Evolutionary conservation across 1,284 basidiomycete species (phyloP).

Genomic region (Puccinia coronata): DNA sequence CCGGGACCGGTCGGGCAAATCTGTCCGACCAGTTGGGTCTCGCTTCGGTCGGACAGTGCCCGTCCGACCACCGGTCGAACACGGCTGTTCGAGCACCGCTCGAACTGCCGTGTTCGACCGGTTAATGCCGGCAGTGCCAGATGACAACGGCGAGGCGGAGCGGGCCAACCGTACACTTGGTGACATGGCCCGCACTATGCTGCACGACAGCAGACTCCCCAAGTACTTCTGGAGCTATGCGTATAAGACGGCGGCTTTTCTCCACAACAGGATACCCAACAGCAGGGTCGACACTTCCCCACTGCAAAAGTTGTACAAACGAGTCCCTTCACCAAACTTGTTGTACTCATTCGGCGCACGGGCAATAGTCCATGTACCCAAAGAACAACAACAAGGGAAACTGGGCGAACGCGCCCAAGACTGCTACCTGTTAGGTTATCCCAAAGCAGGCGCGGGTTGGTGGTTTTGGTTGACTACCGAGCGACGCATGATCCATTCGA

Average conservation of each 20-base stretch:
- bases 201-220: neutral
- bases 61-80: too few relatives aligned
- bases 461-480: neutral
- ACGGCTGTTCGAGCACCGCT: too few relatives aligned
- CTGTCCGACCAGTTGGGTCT: too few relatives aligned
- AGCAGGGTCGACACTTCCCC: neutral
- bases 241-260: neutral
- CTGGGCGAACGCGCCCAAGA: neutral
- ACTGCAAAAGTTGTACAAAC: neutral
- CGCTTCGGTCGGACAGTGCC: too few relatives aligned
- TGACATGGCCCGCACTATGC: constrained; percentile 11
- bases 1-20: too few relatives aligned
- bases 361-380: constrained; percentile 22
- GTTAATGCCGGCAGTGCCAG: too few relatives aligned
- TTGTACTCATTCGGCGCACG: neutral
- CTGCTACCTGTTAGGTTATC: neutral
- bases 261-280: constrained; percentile 24
- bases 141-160: constrained; percentile 18
- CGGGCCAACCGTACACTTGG: neutral
- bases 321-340: neutral
- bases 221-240: constrained; percentile 8
- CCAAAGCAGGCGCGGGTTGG: neutral
- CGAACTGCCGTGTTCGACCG: too few relatives aligned
- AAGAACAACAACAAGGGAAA: neutral
- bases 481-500: neutral